Percentiles rank a stretch among this genome's conserved stretches.
Conservation (phyloP, 2,329 filamentous ascomycete genomes). For the Curvularia lunata region DNA sequence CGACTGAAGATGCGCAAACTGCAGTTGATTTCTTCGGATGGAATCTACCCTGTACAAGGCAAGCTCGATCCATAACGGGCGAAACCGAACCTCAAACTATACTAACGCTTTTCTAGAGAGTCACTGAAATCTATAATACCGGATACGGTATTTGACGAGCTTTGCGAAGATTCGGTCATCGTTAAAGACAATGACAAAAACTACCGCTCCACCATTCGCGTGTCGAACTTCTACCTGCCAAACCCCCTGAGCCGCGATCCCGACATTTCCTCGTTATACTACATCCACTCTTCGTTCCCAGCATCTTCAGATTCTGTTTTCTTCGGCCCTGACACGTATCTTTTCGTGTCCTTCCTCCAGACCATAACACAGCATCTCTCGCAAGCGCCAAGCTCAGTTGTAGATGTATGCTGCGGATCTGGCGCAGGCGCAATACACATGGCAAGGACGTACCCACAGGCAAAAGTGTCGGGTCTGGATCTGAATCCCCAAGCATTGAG, state of each 20-base stretch:
- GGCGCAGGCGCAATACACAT: slow-evolving; percentile 36
- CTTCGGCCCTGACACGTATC: slow-evolving; percentile 35
- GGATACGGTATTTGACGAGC: slow-evolving; percentile 18
- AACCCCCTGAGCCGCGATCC: neutral
- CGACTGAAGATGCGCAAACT: slow-evolving; percentile 23
- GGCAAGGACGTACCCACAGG: slow-evolving; percentile 25
- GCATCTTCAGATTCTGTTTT: slow-evolving; percentile 30
- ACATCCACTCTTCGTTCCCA: slow-evolving; percentile 34
- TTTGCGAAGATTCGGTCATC: slow-evolving; percentile 19
- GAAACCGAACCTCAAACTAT: neutral
- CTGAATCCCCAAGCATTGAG: slow-evolving; percentile 30
- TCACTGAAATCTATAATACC: slow-evolving; percentile 22
- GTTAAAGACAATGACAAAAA: slow-evolving; percentile 7
- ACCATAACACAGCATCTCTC: slow-evolving; percentile 17
- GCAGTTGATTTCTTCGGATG: slow-evolving; percentile 33
- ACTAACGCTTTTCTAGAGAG: slow-evolving; percentile 14
- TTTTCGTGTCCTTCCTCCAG: slow-evolving; percentile 30
- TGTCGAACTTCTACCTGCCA: slow-evolving; percentile 33
- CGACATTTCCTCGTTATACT: slow-evolving; percentile 20
- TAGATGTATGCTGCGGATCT: slow-evolving; percentile 35
- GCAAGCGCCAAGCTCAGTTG: slow-evolving; percentile 16
- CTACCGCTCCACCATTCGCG: slow-evolving; percentile 28
- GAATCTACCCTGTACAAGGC: slow-evolving; percentile 30
- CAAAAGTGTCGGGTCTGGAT: slow-evolving; percentile 28
- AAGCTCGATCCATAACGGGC: neutral